These are phyloP conservation scores for Fusarium zealandicum DNA, from an alignment of 2,329 filamentous ascomycete species.

Conservation along the genomic window DNA sequence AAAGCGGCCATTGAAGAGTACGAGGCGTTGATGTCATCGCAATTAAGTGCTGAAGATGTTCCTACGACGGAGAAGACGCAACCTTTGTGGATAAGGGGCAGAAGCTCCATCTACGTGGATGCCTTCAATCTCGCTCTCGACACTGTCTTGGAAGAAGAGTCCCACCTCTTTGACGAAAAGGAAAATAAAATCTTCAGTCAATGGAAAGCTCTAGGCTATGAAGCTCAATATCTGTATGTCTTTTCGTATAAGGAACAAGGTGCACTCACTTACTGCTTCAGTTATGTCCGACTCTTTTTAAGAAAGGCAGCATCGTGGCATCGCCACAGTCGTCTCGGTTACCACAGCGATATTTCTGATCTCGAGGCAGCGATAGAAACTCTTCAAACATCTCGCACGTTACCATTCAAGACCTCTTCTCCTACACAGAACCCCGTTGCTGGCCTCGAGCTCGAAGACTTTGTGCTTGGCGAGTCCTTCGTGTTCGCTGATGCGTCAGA, in stretches of 20 bases:
- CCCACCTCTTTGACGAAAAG: conserved; percentile 82
- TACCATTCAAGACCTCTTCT: conserved; percentile 56
- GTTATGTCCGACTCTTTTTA: conserved; percentile 91
- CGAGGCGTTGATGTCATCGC: conserved; percentile 70
- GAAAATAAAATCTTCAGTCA: conserved; percentile 79
- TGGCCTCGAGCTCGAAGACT: conserved; percentile 51
- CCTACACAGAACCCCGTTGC: conserved; percentile 29
- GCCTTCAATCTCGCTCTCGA: conserved; percentile 93
- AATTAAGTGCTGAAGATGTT: conserved; percentile 48
- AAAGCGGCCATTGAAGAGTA: conserved; percentile 81
- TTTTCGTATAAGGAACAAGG: neutral
- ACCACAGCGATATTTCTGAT: conserved; percentile 83
- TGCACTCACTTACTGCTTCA: conserved; percentile 45
- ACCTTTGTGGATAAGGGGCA: conserved; percentile 71
- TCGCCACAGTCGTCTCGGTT: conserved; percentile 77
- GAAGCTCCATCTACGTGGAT: conserved; percentile 94
- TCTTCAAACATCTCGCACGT: conserved; percentile 64
- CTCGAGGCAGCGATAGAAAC: conserved; percentile 68
- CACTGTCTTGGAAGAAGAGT: conserved; percentile 88
- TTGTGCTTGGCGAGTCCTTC: conserved; percentile 64
- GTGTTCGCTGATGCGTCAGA: conserved; percentile 83
- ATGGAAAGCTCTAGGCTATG: conserved; percentile 79
- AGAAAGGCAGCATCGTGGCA: conserved; percentile 94
- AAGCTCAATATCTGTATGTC: conserved; percentile 86
- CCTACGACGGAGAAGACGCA: conserved; percentile 51